phyloP scores from a whole-genome alignment of 2,329 filamentous ascomycete genomes.

The Ramularia endophylla region DNA sequence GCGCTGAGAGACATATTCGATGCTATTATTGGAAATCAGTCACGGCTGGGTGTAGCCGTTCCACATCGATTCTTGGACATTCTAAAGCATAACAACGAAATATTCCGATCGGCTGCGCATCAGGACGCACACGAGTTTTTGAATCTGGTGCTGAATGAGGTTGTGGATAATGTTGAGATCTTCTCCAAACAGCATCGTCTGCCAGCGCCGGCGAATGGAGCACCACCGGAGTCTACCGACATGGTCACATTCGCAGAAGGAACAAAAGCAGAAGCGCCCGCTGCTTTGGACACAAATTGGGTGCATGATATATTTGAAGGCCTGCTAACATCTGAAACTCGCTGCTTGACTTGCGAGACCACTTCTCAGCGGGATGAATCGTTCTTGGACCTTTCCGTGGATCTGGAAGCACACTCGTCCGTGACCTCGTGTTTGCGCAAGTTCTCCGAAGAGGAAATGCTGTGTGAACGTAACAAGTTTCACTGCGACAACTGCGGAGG shows the following conservation, averaged over 20 bases:
- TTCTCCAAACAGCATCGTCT: constrained; percentile 61
- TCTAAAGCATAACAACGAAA: constrained; percentile 88
- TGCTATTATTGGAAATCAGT: constrained; percentile 72
- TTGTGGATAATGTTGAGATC: constrained; percentile 89
- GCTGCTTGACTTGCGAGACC: constrained; percentile 93
- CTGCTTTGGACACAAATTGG: constrained; percentile 55
- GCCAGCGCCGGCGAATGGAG: constrained; percentile 21
- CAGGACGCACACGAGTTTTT: constrained; percentile 98
- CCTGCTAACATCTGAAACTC: constrained; percentile 88
- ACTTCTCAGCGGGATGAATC: constrained; percentile 92
- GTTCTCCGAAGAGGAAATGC: constrained; percentile 97
- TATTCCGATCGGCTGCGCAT: constrained; percentile 96
- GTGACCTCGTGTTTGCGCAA: constrained; percentile 93
- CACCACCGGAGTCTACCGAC: constrained; percentile 18
- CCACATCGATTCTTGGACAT: constrained; percentile 92
- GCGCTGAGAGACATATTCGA: constrained; percentile 95
- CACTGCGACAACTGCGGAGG: constrained; percentile 97
- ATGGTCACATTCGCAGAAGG: constrained; percentile 10
- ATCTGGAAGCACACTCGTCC: constrained; percentile 89
- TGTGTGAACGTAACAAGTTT: constrained; percentile 98
- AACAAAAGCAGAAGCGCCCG: constrained; percentile 16
- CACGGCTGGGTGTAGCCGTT: constrained; percentile 82
- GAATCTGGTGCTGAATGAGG: constrained; percentile 89
- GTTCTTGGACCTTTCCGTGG: constrained; percentile 92
- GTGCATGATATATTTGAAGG: constrained; percentile 98